These are phyloP conservation scores for Russula foetens DNA, from an alignment of 768 basidiomycete genomes.

Conservation along the genomic window DNA sequence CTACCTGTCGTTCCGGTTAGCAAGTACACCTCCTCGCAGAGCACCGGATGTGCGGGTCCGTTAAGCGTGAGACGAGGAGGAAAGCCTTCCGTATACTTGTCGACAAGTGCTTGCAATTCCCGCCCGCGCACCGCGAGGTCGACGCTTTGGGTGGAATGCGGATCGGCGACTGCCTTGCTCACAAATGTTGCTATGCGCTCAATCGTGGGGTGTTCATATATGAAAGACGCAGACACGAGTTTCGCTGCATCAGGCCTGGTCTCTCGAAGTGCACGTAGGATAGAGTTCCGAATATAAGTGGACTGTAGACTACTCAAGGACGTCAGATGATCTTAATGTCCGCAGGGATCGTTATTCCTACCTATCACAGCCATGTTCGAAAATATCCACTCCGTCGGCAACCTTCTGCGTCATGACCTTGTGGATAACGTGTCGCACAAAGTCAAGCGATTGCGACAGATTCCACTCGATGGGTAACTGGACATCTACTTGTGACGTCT, in stretches of 20 bases:
- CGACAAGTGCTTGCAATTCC: slow-evolving; percentile 20
- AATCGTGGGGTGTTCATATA: slow-evolving; percentile 23
- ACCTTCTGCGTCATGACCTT: slow-evolving; percentile 26
- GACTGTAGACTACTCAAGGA: slow-evolving; percentile 20
- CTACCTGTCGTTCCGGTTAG: slow-evolving; percentile 24
- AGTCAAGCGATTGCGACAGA: slow-evolving; percentile 21
- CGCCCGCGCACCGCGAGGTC: slow-evolving; percentile 1
- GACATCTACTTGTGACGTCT: slow-evolving; percentile 27
- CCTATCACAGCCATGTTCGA: slow-evolving; percentile 36
- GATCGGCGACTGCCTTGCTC: slow-evolving; percentile 2
- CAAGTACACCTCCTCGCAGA: slow-evolving; percentile 11
- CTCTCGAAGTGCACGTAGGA: slow-evolving; percentile 22
- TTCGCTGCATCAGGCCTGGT: slow-evolving; percentile 10
- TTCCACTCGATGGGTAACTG: slow-evolving; percentile 25
- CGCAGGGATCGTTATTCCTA: slow-evolving; percentile 4
- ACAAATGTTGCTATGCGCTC: slow-evolving; percentile 16
- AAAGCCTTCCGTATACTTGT: slow-evolving; percentile 21
- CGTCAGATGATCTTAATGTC: neutral
- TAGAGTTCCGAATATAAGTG: slow-evolving; percentile 24
- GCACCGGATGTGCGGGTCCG: neutral
- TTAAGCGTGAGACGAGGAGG: slow-evolving; percentile 4
- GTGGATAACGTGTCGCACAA: slow-evolving; percentile 29
- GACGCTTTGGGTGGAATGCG: neutral
- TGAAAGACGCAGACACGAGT: slow-evolving; percentile 18
- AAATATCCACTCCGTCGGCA: slow-evolving; percentile 32